Percentiles rank a stretch among this genome's conserved stretches.
phyloP scores from a whole-genome alignment of 768 basidiomycete species.

The Leccinum longicurvipes region DNA sequence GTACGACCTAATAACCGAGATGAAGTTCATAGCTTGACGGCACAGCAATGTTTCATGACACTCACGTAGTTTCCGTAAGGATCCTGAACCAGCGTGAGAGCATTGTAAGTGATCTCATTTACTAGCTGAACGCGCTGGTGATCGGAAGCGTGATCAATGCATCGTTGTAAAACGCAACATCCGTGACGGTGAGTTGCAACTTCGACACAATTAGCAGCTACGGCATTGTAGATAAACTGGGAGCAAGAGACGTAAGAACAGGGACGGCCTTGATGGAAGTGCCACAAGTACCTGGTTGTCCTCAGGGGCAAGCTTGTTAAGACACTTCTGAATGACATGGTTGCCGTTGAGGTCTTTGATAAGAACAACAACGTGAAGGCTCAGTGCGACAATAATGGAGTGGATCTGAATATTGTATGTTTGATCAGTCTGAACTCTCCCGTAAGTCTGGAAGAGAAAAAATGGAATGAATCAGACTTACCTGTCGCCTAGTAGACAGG shows the following conservation, averaged over 20 bases:
- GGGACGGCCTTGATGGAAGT: background rate
- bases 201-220: slow-evolving; percentile 97
- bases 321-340: slow-evolving; percentile 98
- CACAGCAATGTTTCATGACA: slow-evolving; percentile 4
- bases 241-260: background rate
- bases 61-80: slow-evolving; percentile 90
- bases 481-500: slow-evolving; percentile 91
- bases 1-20: slow-evolving; percentile 65
- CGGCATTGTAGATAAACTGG: slow-evolving; percentile 98
- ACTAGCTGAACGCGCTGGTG: slow-evolving; percentile 94
- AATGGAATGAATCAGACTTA: slow-evolving; percentile 41
- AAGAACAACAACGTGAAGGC: slow-evolving; percentile 95
- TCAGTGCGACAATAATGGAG: slow-evolving; percentile 93
- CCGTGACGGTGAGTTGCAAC: slow-evolving; percentile 98
- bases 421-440: slow-evolving; percentile 65
- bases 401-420: slow-evolving; percentile 90
- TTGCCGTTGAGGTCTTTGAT: slow-evolving; percentile 99
- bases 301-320: slow-evolving; percentile 96
- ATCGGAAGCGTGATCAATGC: slow-evolving; percentile 97
- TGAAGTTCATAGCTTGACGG: background rate
- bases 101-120: slow-evolving; percentile 98
- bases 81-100: slow-evolving; percentile 95
- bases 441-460: slow-evolving; percentile 52
- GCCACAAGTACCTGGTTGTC: slow-evolving; percentile 80
- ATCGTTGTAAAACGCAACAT: slow-evolving; percentile 96